Evolutionary conservation across 345 rosid species (phyloP).

Genomic region (Gossypium australe): DNA sequence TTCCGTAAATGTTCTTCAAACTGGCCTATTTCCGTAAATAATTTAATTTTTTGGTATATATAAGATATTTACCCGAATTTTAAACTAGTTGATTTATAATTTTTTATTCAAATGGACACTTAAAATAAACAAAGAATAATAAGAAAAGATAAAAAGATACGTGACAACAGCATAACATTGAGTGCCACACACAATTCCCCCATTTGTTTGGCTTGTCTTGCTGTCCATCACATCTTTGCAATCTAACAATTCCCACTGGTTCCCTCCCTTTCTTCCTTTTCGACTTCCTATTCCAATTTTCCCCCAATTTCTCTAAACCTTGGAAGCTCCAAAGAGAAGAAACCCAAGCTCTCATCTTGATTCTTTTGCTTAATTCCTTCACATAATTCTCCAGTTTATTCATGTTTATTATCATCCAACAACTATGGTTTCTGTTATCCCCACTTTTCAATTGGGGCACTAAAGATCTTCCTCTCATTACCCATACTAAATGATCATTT

Average conservation of each 20-base stretch:
- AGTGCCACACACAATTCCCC: neutral
- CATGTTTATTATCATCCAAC: constrained; percentile 23
- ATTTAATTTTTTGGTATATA: too few relatives aligned
- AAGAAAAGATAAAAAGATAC: neutral
- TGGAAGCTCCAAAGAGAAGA: neutral
- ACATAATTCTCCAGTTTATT: constrained; percentile 6
- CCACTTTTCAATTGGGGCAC: constrained; percentile 15
- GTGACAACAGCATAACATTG: neutral
- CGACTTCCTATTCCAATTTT: neutral
- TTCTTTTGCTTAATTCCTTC: neutral
- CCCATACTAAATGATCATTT: constrained; percentile 43
- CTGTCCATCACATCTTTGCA: neutral
- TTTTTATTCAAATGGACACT: too few relatives aligned
- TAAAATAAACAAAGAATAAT: neutral
- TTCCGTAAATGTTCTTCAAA: too few relatives aligned
- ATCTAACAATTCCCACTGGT: neutral
- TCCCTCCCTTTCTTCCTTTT: neutral
- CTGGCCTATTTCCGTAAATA: too few relatives aligned
- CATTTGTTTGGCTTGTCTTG: neutral
- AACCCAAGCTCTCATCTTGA: neutral
- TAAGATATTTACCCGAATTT: too few relatives aligned
- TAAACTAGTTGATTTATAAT: too few relatives aligned
- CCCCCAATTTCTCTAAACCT: neutral
- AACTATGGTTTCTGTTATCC: constrained; percentile 22
- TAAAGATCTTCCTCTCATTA: constrained; percentile 9